phyloP scores from a whole-genome alignment of 257 asterid genomes.

The Nicotiana knightiana region DNA sequence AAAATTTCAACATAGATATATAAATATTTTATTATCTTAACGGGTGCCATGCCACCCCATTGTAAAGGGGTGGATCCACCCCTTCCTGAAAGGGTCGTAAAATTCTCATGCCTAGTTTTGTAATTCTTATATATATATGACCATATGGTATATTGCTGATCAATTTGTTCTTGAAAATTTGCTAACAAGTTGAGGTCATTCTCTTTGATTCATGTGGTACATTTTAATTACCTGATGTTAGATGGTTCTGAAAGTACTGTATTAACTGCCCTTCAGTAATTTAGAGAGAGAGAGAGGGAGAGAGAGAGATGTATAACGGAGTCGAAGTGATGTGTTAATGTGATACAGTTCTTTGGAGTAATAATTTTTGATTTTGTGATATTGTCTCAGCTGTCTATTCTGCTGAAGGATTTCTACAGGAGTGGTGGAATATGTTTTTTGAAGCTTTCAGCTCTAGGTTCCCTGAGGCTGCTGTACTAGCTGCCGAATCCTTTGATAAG shows the following conservation, averaged over 20 bases:
- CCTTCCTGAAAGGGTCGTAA: not conserved
- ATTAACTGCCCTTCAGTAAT: not conserved
- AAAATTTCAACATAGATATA: too few species aligned
- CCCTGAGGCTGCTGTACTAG: not conserved
- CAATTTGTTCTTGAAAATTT: not conserved
- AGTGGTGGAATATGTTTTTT: conserved; percentile 28
- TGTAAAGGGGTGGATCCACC: too few species aligned
- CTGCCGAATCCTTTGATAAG: conserved; percentile 19
- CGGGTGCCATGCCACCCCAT: too few species aligned
- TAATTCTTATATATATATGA: not conserved
- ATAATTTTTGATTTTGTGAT: not conserved
- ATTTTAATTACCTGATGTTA: not conserved
- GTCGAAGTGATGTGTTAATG: not conserved
- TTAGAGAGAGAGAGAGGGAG: not conserved
- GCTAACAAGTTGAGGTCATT: not conserved
- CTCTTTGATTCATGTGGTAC: not conserved
- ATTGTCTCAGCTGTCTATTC: conserved; percentile 16
- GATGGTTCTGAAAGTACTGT: not conserved
- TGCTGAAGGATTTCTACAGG: conserved; percentile 27
- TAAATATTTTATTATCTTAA: too few species aligned
- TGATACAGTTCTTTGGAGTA: not conserved
- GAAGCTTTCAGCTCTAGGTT: not conserved
- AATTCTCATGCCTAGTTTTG: not conserved
- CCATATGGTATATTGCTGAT: not conserved
- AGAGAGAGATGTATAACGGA: not conserved